Percentiles rank a stretch among this genome's conserved stretches.
phyloP scores from a whole-genome alignment of 306 rosid genomes.

The Astragalus membranaceus region DNA sequence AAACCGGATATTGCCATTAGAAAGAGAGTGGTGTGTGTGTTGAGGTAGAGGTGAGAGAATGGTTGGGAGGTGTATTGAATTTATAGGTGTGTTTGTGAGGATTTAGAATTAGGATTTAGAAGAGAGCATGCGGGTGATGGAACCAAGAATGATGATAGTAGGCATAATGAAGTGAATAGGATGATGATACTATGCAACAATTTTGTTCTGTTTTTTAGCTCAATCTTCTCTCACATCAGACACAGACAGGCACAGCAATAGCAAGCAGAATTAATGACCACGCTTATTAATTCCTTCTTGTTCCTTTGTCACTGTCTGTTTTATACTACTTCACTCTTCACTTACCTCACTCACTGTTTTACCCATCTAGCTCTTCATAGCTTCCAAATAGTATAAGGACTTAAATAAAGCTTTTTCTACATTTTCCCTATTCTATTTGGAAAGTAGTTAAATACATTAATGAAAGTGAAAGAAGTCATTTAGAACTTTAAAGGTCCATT shows the following conservation, averaged over 20 bases:
- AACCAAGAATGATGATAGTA: slow-evolving; percentile 88
- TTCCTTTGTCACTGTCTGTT: slow-evolving; percentile 20
- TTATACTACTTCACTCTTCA: background rate
- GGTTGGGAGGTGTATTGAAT: slow-evolving; percentile 45
- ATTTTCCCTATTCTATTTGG: background rate
- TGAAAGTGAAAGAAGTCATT: no score
- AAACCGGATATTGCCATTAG: slow-evolving; percentile 77
- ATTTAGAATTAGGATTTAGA: slow-evolving; percentile 19
- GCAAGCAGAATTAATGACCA: slow-evolving; percentile 40
- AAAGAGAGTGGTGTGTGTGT: background rate
- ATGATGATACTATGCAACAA: slow-evolving; percentile 38
- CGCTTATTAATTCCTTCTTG: slow-evolving; percentile 22
- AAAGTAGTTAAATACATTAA: background rate
- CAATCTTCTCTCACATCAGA: slow-evolving; percentile 29
- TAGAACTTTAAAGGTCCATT: no score
- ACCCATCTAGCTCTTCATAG: background rate
- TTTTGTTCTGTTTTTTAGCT: slow-evolving; percentile 33
- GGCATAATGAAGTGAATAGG: slow-evolving; percentile 83
- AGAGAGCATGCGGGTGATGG: slow-evolving; percentile 93
- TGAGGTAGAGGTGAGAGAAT: slow-evolving; percentile 38
- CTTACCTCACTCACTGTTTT: slow-evolving; percentile 3
- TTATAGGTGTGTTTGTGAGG: slow-evolving; percentile 63
- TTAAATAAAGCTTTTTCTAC: no score
- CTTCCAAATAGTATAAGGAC: background rate
- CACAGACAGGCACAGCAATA: slow-evolving; percentile 37